Conservation (phyloP, 768 basidiomycete species). For the Infundibulicybe gibba region DNA sequence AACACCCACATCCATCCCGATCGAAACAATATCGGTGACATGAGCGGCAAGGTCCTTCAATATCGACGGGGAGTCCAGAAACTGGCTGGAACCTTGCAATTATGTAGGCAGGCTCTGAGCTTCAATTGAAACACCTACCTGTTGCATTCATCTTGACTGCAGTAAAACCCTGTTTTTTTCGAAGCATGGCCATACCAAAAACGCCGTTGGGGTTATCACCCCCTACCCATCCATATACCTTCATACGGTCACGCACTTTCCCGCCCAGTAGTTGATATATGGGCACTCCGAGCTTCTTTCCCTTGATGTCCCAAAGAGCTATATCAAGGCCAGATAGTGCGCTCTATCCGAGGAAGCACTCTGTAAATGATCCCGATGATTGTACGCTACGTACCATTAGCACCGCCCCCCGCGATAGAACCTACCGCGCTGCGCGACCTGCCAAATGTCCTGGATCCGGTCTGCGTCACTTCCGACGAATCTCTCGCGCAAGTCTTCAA, state of each 20-base stretch:
- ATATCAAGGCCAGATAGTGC: slow-evolving; percentile 63
- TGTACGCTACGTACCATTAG: slow-evolving; percentile 45
- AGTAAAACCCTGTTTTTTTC: slow-evolving; percentile 62
- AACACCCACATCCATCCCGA: slow-evolving; percentile 62
- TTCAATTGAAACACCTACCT: slow-evolving; percentile 24
- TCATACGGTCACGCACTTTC: slow-evolving; percentile 56
- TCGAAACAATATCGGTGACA: slow-evolving; percentile 44
- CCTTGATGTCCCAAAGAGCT: slow-evolving; percentile 76
- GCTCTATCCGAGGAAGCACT: slow-evolving; percentile 26
- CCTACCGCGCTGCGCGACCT: slow-evolving; percentile 58
- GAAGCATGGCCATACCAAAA: slow-evolving; percentile 42
- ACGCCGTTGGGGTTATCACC: slow-evolving; percentile 54
- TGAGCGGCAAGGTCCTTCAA: slow-evolving; percentile 50
- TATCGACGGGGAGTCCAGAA: slow-evolving; percentile 59
- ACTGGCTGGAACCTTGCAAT: slow-evolving; percentile 11
- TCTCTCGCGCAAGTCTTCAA: slow-evolving; percentile 52
- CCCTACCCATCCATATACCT: slow-evolving; percentile 61
- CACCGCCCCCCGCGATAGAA: slow-evolving; percentile 74
- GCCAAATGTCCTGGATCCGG: slow-evolving; percentile 72
- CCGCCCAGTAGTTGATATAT: slow-evolving; percentile 69
- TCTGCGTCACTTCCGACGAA: slow-evolving; percentile 61
- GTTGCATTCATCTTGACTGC: slow-evolving; percentile 75
- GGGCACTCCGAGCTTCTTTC: slow-evolving; percentile 66
- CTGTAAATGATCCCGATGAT: slow-evolving; percentile 1
- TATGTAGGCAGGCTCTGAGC: too few species aligned